Evolutionary conservation across 805 yeast genomes (phyloP), one percentile per base, ranked within the genome.

Genomic region (Starmerella cellae): DNA sequence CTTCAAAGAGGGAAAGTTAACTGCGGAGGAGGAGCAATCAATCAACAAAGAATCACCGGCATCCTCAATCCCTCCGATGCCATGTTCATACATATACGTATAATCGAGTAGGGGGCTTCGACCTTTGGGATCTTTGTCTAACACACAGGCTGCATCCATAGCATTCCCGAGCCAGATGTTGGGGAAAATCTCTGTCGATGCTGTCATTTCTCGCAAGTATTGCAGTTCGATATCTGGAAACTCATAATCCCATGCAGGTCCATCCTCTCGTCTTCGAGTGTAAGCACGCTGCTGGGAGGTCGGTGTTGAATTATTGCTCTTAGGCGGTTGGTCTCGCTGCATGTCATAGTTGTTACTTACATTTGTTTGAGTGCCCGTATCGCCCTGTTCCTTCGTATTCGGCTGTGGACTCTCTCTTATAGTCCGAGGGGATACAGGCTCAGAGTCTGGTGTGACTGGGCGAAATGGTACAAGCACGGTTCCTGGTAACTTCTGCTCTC

Each of bases 121-220:
- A n/a, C n/a, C n/a, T n/a, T n/a, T n/a, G n/a, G n/a, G 6, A 9
- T 29, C 16, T n/a, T 9, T 31, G 22, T 31, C 8, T 6, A 8
- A 9, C 22, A 31, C 22, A 14, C 19, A 31, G 8, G 35, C 5
- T 6, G 10, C 66, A 60, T 87, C 95, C 50, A 82, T 74, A 1
- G 76, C 64, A 55, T 87, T 88, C 2, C 97, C 97, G 39, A 79
- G 68, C 87, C 88, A 87, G 5, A 85, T 71, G 38, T 72, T 66
- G 9, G 42, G 38, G 18, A n/a, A 14, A 9, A 42, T 24, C 22
- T 20, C 26, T n/a, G 36, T 20, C 6, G 37, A 31, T 3, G 22
- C 17, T 11, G 45, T 24, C 36, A 33, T 28, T 3, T 37, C 27
- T n/a, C 13, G 16, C 20, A 34, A 42, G 57, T 55, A 11, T 26